These are phyloP conservation scores for Penicillium freii DNA, from an alignment of 2,329 filamentous ascomycete genomes.

Conservation along the genomic window DNA sequence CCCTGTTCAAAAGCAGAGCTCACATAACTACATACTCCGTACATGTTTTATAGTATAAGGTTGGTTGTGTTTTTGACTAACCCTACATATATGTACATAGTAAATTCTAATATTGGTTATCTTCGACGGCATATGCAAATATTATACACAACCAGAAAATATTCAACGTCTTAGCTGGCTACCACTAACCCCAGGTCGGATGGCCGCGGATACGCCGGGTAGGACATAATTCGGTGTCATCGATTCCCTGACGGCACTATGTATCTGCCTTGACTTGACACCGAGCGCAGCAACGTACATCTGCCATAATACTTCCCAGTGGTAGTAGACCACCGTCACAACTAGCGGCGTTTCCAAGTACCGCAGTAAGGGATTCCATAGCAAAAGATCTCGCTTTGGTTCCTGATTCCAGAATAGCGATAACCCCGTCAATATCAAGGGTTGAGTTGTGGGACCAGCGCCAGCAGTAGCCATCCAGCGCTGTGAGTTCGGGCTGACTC, in stretches of 20 bases:
- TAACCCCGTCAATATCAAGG: background rate
- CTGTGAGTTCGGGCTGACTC: background rate
- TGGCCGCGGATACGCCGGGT: conserved; percentile 37
- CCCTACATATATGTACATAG: no score
- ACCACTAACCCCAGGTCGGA: conserved; percentile 48
- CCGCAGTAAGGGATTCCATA: background rate
- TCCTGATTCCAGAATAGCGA: background rate
- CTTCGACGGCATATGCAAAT: conserved; percentile 42
- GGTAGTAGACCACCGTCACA: background rate
- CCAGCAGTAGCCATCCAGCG: background rate
- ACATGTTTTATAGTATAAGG: no score
- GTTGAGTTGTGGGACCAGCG: background rate
- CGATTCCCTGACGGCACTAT: background rate
- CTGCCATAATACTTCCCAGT: background rate
- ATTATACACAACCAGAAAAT: conserved; percentile 35
- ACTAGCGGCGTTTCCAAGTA: background rate
- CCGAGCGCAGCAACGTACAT: background rate
- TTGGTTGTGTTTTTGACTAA: background rate
- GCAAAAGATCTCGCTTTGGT: background rate
- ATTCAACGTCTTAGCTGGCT: conserved; percentile 22
- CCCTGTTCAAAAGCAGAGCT: background rate
- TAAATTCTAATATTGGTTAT: conserved; percentile 22
- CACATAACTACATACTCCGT: no score
- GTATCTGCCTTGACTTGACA: no score
- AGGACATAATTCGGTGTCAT: conserved; percentile 48